These are phyloP conservation scores for Clarireedia hainanense DNA, from an alignment of 2,329 filamentous ascomycete species.

Conservation along the genomic window DNA sequence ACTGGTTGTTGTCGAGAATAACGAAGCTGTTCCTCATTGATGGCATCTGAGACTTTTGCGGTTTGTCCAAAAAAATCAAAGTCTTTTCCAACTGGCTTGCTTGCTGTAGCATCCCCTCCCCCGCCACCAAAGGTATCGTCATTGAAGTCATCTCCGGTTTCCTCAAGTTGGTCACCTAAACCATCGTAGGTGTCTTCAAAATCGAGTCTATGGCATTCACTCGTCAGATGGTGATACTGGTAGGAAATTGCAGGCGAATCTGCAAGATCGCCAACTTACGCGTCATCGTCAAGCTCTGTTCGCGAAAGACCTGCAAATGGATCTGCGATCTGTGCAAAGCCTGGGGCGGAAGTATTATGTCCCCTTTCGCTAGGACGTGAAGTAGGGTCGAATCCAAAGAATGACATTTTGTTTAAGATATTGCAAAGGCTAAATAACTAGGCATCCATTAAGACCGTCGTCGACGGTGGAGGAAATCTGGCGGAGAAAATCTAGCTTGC, in stretches of 20 bases:
- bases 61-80: slow-evolving; percentile 97
- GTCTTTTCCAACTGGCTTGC: slow-evolving; percentile 68
- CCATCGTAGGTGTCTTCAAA: slow-evolving; percentile 98
- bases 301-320: slow-evolving; percentile 78
- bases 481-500: neutral
- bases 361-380: slow-evolving; percentile 49
- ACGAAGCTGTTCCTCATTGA: slow-evolving; percentile 85
- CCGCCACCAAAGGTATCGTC: slow-evolving; percentile 81
- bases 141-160: slow-evolving; percentile 90
- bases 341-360: slow-evolving; percentile 62
- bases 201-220: slow-evolving; percentile 49
- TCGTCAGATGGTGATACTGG: neutral
- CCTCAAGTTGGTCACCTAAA: slow-evolving; percentile 81
- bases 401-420: slow-evolving; percentile 58
- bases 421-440: neutral
- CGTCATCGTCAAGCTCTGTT: slow-evolving; percentile 49
- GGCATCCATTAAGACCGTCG: neutral
- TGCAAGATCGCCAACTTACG: slow-evolving; percentile 21
- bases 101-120: slow-evolving; percentile 33
- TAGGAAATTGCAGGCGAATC: neutral
- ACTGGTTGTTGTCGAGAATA: slow-evolving; percentile 67
- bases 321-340: slow-evolving; percentile 77
- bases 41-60: slow-evolving; percentile 73
- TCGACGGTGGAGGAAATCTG: neutral
- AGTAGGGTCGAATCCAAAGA: slow-evolving; percentile 79